Evolutionary conservation across 2,329 filamentous ascomycete genomes (phyloP), one percentile per base, ranked within the genome.

Genomic region (Stylonectria norvegica): DNA sequence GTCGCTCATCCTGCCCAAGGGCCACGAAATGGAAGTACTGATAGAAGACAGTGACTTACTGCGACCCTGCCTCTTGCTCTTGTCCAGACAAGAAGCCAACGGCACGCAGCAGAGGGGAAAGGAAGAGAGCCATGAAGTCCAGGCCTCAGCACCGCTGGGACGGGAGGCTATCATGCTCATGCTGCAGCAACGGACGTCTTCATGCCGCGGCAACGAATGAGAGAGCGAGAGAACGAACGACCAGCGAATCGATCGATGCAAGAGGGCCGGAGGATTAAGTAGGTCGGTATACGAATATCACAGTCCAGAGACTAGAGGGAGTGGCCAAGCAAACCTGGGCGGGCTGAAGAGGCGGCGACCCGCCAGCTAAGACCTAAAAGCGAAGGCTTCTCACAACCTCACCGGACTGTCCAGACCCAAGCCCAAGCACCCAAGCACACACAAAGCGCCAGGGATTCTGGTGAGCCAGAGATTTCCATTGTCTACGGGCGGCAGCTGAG

Each of bases 111-210:
- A 76, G 41, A 64, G 61, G 42, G 64, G 61, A 47, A 75, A 47
- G 42, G 66, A 68, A 48, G 66, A 63, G 44, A 76, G 64, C 70
- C 72, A 76, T 46, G 71, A 71, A 44, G 64, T 54, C 56, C 66
- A 67, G 32, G 51, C 60, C 55, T 65, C 65, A 57, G 59, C 56
- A 48, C 70, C 58, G 55, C 70, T 65, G 56, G 62, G 64, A 60
- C 61, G 64, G 57, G 67, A 58, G 50, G 56, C 50, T 58, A 64
- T 69, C 68, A 72, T 72, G 47, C 56, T 69, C 68, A 72, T 72
- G 47, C 56, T 63, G 59, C 41, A 42, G 48, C 42, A 40, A 36
- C 38, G 34, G 49, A 38, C 40, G 42, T 43, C 23, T 42, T 48
- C 56, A 57, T 58, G 43, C 52, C 52, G 51, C 47, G 43, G 40